Evolutionary conservation across 306 rosid species (phyloP).

Genomic region (Dicorynia guianensis): DNA sequence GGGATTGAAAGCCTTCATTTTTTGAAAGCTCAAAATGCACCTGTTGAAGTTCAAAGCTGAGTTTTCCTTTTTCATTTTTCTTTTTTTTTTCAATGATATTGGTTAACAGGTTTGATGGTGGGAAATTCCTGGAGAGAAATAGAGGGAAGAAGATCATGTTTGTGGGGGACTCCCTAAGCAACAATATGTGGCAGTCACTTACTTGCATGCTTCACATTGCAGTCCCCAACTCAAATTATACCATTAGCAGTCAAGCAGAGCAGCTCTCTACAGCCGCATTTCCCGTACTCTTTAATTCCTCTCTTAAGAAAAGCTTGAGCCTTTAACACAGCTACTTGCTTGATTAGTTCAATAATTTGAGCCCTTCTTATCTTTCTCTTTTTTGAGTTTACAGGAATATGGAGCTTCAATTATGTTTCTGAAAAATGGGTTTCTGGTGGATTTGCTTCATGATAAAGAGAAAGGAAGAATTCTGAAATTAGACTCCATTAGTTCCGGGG

Average conservation of each 20-base stretch:
- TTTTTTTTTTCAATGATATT: not conserved
- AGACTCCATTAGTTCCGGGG: slow-evolving; percentile 55
- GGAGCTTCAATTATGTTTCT: slow-evolving; percentile 55
- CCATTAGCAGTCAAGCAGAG: slow-evolving; percentile 29
- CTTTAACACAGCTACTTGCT: not conserved
- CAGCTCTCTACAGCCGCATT: slow-evolving; percentile 50
- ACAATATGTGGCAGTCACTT: slow-evolving; percentile 85
- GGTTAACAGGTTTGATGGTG: slow-evolving; percentile 63
- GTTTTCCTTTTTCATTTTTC: not conserved
- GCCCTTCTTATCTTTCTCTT: not conserved
- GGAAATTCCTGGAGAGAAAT: slow-evolving; percentile 62
- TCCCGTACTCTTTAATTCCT: slow-evolving; percentile 43
- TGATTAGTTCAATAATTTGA: slow-evolving; percentile 1
- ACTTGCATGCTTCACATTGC: slow-evolving; percentile 70
- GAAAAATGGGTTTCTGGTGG: slow-evolving; percentile 81
- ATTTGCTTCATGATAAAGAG: slow-evolving; percentile 46
- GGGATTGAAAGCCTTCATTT: not conserved
- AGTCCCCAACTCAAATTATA: slow-evolving; percentile 55
- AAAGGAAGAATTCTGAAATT: slow-evolving; percentile 64
- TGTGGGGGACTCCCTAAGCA: slow-evolving; percentile 85
- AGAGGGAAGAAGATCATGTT: slow-evolving; percentile 71
- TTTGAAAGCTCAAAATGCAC: not conserved
- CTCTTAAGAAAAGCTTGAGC: not conserved
- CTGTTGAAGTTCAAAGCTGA: not conserved
- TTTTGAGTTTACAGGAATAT: slow-evolving; percentile 52